Evolutionary conservation across 1,284 basidiomycete species (phyloP).

Genomic region (Sporisorium sorghi): DNA sequence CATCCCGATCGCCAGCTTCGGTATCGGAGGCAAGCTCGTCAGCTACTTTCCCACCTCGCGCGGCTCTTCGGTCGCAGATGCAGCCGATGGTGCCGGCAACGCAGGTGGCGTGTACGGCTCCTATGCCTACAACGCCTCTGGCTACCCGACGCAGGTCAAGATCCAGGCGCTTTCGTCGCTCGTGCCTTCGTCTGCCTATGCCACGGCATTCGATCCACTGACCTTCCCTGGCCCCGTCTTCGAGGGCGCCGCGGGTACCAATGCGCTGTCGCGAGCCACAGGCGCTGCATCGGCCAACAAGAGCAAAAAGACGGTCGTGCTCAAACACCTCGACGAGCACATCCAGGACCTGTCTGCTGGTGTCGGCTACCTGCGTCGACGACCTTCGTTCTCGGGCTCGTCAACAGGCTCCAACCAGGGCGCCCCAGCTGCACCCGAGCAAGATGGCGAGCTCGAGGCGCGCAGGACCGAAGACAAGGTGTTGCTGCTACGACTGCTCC

Average conservation of each 20-base stretch:
- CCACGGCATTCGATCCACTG: conserved; percentile 59
- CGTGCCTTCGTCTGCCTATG: conserved; percentile 56
- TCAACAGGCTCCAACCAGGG: conserved; percentile 13
- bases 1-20: conserved; percentile 63
- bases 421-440: conserved; percentile 9
- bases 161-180: conserved; percentile 50
- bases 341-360: conserved; percentile 59
- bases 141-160: conserved; percentile 41
- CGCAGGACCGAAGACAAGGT: conserved; percentile 63
- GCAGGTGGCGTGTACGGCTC: conserved; percentile 32
- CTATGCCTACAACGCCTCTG: conserved; percentile 44
- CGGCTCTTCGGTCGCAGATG: conserved; percentile 9
- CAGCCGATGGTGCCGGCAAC: conserved; percentile 9
- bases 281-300: conserved; percentile 43
- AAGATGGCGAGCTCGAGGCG: conserved; percentile 46
- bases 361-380: conserved; percentile 59
- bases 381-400: conserved; percentile 42
- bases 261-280: conserved; percentile 55
- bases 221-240: conserved; percentile 64
- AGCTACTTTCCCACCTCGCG: conserved; percentile 59
- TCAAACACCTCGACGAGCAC: conserved; percentile 62
- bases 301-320: conserved; percentile 59
- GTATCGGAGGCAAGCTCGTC: conserved; percentile 64
- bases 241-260: conserved; percentile 50
- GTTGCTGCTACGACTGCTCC: conserved; percentile 58